These are phyloP conservation scores for Talaromyces stipitatus DNA, from an alignment of 495 filamentous ascomycete species.

Conservation along the genomic window DNA sequence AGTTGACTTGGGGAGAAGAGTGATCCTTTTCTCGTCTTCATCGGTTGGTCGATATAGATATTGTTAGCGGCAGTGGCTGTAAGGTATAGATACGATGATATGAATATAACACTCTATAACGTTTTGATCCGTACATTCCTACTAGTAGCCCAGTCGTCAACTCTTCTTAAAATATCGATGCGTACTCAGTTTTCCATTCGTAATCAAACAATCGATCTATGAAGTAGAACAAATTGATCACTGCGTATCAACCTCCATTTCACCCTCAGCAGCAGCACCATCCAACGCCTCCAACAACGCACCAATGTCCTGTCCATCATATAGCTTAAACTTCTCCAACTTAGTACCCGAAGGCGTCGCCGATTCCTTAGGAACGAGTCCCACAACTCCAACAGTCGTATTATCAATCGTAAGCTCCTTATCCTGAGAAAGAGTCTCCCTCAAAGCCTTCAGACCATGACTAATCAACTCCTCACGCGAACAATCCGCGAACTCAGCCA, in stretches of 20 bases:
- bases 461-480: constrained; percentile 76
- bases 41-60: neutral
- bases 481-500: constrained; percentile 68
- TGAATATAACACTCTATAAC: neutral
- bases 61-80: too few relatives aligned
- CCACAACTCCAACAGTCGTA: constrained; percentile 81
- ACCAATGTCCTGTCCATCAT: constrained; percentile 79
- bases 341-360: constrained; percentile 21
- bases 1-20: constrained; percentile 74
- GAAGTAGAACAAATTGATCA: neutral
- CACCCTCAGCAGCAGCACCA: constrained; percentile 61
- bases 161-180: neutral
- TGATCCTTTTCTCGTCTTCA: constrained; percentile 18
- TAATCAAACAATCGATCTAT: neutral
- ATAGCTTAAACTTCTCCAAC: constrained; percentile 81
- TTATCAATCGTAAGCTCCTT: constrained; percentile 96
- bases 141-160: too few relatives aligned
- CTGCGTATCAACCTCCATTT: constrained; percentile 72
- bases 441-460: constrained; percentile 85
- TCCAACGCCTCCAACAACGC: constrained; percentile 57
- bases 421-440: constrained; percentile 93
- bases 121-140: too few relatives aligned
- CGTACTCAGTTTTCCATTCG: neutral
- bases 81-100: neutral
- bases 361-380: constrained; percentile 45